These are phyloP conservation scores for Rhynchospora tenuis DNA, from an alignment of 176 grass and related monocot species.

Conservation along the genomic window DNA sequence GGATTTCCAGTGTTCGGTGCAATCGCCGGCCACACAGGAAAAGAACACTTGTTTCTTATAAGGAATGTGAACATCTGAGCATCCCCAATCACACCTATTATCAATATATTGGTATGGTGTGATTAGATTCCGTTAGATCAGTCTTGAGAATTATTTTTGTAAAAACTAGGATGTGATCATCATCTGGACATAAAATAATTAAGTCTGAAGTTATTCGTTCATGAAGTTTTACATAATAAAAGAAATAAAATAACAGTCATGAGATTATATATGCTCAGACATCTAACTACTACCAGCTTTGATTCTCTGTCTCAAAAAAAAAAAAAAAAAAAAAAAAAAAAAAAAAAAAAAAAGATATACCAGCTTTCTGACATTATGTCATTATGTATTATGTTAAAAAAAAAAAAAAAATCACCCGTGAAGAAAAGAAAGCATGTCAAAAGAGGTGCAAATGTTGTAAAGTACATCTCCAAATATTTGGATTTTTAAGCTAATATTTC, in stretches of 20 bases:
- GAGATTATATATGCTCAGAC: background rate
- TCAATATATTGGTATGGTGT: background rate
- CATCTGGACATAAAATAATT: background rate
- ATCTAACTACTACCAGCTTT: background rate
- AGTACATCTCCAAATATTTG: background rate
- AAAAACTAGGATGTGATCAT: background rate
- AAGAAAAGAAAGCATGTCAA: background rate
- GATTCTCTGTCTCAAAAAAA: too few relatives aligned
- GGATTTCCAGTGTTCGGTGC: conserved; percentile 69
- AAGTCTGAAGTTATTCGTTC: background rate
- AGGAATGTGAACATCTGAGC: conserved; percentile 43
- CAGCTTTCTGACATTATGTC: background rate
- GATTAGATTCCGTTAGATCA: background rate
- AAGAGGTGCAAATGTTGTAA: background rate
- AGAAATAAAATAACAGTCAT: background rate
- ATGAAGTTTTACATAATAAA: background rate
- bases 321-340: too few relatives aligned
- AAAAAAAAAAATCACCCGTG: background rate
- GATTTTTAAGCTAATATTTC: background rate
- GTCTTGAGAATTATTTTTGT: background rate
- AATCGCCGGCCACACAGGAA: conserved; percentile 70
- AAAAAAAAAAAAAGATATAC: background rate
- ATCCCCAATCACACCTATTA: background rate
- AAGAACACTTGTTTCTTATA: conserved; percentile 63
- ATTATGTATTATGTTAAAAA: background rate